These are phyloP conservation scores for Brassica carinata DNA, from an alignment of 345 rosid genomes.

Conservation along the genomic window DNA sequence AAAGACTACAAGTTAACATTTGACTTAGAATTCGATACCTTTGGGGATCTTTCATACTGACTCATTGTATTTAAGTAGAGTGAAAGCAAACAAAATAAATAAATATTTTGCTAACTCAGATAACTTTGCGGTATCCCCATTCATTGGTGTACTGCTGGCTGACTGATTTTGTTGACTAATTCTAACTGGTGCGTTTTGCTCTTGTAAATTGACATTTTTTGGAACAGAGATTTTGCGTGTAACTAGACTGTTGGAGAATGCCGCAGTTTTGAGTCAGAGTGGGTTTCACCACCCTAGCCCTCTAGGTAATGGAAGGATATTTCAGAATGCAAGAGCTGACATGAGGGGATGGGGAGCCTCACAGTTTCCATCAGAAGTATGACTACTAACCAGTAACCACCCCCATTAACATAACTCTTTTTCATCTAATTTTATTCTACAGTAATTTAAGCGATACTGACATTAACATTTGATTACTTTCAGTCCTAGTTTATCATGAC, in stretches of 20 bases:
- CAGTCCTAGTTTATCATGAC: conserved; percentile 41
- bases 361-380: conserved; percentile 97
- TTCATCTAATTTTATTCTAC: conserved; percentile 59
- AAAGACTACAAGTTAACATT: too few species aligned
- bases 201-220: conserved; percentile 95
- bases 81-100: too few species aligned
- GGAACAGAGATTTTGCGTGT: conserved; percentile 99
- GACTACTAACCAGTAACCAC: conserved; percentile 69
- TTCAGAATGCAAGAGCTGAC: conserved; percentile 92
- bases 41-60: too few species aligned
- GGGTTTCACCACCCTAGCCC: conserved; percentile 66
- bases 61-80: too few species aligned
- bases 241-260: conserved; percentile 98
- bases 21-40: too few species aligned
- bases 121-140: conserved; percentile 57
- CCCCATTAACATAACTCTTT: conserved; percentile 77
- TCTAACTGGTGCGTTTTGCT: conserved; percentile 94
- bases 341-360: conserved; percentile 82
- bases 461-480: conserved; percentile 52
- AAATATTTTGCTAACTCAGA: conserved; percentile 44
- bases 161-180: conserved; percentile 63
- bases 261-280: conserved; percentile 98
- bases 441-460: conserved; percentile 52
- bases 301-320: conserved; percentile 86
- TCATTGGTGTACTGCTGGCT: conserved; percentile 54